Conservation (phyloP, 1,284 basidiomycete species). For the Kwoniella shivajii region DNA sequence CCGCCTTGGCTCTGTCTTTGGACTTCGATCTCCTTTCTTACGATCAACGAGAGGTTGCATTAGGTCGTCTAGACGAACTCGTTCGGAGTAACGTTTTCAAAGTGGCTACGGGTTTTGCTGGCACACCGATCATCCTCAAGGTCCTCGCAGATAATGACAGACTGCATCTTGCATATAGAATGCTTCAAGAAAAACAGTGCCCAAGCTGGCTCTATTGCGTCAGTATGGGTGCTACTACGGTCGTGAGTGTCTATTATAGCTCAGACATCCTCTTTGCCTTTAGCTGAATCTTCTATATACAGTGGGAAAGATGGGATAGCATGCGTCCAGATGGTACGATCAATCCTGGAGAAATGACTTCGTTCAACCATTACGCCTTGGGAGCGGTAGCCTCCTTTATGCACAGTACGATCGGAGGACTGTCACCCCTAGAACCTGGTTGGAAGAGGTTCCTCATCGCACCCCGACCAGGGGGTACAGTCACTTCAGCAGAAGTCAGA, state of each 20-base stretch:
- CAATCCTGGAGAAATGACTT: slow-evolving; percentile 42
- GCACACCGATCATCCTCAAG: slow-evolving; percentile 42
- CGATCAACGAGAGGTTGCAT: slow-evolving; percentile 10
- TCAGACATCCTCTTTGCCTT: slow-evolving; percentile 32
- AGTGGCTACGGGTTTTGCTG: slow-evolving; percentile 43
- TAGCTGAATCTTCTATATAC: slow-evolving; percentile 35
- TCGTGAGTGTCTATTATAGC: slow-evolving; percentile 32
- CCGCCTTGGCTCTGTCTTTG: slow-evolving; percentile 31
- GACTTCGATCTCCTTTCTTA: slow-evolving; percentile 30
- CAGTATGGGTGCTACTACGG: slow-evolving; percentile 47
- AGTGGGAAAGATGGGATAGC: slow-evolving; percentile 45
- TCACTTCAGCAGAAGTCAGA: slow-evolving; percentile 25
- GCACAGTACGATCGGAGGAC: slow-evolving; percentile 34
- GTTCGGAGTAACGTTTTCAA: slow-evolving; percentile 28
- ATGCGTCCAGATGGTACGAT: slow-evolving; percentile 38
- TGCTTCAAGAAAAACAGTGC: slow-evolving; percentile 43
- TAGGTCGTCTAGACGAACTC: slow-evolving; percentile 25
- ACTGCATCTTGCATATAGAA: slow-evolving; percentile 41
- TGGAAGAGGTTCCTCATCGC: slow-evolving; percentile 30
- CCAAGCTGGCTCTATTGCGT: slow-evolving; percentile 46
- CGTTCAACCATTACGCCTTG: slow-evolving; percentile 44
- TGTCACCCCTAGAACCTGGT: slow-evolving; percentile 28
- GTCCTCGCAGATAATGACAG: slow-evolving; percentile 26
- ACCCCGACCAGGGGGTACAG: slow-evolving; percentile 38
- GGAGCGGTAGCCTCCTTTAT: slow-evolving; percentile 37